Percentiles rank a stretch among this genome's conserved stretches.
Conservation (phyloP, 2,329 filamentous ascomycete species). For the Pseudogymnoascus sp. region DNA sequence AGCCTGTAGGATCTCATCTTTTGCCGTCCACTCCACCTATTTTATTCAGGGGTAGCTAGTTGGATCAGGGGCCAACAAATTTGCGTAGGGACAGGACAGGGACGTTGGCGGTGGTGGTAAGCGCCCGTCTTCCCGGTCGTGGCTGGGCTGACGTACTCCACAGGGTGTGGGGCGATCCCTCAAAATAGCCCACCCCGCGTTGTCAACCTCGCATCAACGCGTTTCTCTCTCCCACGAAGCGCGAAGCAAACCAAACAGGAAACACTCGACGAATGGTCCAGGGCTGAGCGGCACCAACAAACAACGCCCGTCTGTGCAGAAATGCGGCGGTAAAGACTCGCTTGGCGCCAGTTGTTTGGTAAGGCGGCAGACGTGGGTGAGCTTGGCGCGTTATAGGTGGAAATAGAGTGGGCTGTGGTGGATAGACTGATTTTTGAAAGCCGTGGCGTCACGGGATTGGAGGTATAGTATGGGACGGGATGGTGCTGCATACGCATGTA, state of each 20-base stretch:
- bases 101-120: not conserved
- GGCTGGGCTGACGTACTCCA: not conserved
- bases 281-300: not conserved
- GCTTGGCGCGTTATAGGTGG: not conserved
- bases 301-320: not conserved
- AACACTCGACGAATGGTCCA: not conserved
- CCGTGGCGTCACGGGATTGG: not conserved
- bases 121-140: not conserved
- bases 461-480: not conserved
- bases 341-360: not conserved
- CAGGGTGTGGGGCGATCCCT: not conserved
- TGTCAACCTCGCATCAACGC: not conserved
- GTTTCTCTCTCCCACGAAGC: not conserved
- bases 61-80: not conserved
- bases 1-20: not conserved
- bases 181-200: not conserved
- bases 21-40: not conserved
- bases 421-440: not conserved
- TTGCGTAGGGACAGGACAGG: not conserved
- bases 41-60: not conserved
- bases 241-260: not conserved
- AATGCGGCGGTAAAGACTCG: not conserved
- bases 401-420: not conserved
- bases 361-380: not conserved
- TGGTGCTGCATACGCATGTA: too few species aligned